These are phyloP conservation scores for Paxillus ammoniavirescens DNA, from an alignment of 768 basidiomycete species.

Conservation along the genomic window DNA sequence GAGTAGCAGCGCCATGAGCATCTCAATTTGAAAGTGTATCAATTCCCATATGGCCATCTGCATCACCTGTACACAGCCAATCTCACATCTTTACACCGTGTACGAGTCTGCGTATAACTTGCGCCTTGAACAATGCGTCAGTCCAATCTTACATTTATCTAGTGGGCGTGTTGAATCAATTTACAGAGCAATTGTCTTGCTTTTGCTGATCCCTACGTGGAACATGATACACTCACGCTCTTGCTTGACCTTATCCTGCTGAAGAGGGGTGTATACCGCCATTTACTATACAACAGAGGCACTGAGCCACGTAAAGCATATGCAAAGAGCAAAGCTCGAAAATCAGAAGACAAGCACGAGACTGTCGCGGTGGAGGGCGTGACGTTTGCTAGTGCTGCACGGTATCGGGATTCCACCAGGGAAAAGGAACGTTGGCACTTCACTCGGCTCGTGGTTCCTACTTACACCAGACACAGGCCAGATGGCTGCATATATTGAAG, in stretches of 20 bases:
- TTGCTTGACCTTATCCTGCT: slow-evolving; percentile 79
- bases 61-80: slow-evolving; percentile 66
- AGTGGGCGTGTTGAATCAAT: slow-evolving; percentile 5
- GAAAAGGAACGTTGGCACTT: slow-evolving; percentile 29
- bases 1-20: background rate
- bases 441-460: background rate
- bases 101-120: slow-evolving; percentile 79
- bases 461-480: slow-evolving; percentile 37
- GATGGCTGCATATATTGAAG: slow-evolving; percentile 58
- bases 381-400: background rate
- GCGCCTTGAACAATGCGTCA: slow-evolving; percentile 80
- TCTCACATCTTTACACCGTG: slow-evolving; percentile 73
- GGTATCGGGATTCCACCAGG: slow-evolving; percentile 10
- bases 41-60: slow-evolving; percentile 69
- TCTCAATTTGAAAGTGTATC: background rate
- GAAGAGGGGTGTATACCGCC: slow-evolving; percentile 78
- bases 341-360: background rate
- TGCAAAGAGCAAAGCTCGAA: slow-evolving; percentile 9
- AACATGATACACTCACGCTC: slow-evolving; percentile 73
- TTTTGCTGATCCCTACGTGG: slow-evolving; percentile 87
- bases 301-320: slow-evolving; percentile 54
- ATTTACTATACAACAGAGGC: slow-evolving; percentile 79
- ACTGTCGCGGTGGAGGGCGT: background rate
- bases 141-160: slow-evolving; percentile 26
- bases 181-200: slow-evolving; percentile 53